Evolutionary conservation across 768 basidiomycete species (phyloP), one percentile per base, ranked within the genome.

Genomic region (Cystoderma amianthinum): DNA sequence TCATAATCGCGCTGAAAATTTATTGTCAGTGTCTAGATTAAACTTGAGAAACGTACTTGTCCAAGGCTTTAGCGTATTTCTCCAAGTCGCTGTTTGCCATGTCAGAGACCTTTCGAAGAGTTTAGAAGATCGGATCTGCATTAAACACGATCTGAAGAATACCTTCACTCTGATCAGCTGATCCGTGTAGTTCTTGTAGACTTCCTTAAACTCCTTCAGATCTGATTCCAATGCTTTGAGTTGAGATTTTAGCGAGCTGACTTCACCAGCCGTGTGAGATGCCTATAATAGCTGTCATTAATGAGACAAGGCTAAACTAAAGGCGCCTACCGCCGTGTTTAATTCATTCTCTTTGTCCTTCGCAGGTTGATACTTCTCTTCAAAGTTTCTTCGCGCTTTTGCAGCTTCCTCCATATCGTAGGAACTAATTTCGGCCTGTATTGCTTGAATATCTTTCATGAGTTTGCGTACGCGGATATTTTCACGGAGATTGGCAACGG

Each of bases 81-180:
- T 99, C 95, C 40, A 99, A 61, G 60, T 99, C 96, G 45, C 78
- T 86, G 60, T 95, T 97, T 4, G 95, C 93, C 83, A 97, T 91
- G 60, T 98, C 94, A 22, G 93, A 91, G 64, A 96, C 90, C 94
- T 97, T n/a, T n/a, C n/a, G 49, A 18, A 28, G 13, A 33, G n/a
- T 13, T 32, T 18, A 18, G 17, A 39, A 17, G 35, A 33, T 7
- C 20, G 4, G n/a, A 19, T 24, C 23, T 9, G 34, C n/a, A n/a
- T n/a, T 36, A 13, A 19, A 24, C 23, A 21, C 4, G 4, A 22
- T 18, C 22, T 18, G 15, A 25, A 19, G 32, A 65, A 30, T 51
- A 91, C 94, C 77, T 98, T 98, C 54, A 96, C 93, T 67, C 83
- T 88, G 53, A 98, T 79, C 38, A 98, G 72, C 56, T 97, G 94